Percentiles rank a stretch among this genome's conserved stretches.
Evolutionary conservation across 2,329 filamentous ascomycete genomes (phyloP).

Genomic region (Gaeumannomyces sp.): DNA sequence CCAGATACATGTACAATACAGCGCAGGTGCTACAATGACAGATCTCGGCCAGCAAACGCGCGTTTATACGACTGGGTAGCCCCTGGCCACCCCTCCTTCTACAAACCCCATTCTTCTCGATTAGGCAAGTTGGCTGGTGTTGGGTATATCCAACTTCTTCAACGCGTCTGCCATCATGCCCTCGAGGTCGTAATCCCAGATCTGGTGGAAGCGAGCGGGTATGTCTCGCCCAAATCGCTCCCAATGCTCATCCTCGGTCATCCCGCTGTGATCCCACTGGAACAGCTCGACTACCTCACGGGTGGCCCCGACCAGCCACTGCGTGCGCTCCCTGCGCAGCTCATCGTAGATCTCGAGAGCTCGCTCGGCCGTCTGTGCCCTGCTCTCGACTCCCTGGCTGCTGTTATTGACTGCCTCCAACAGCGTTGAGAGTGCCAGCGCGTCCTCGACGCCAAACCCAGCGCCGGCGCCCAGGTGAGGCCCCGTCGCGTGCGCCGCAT

Average conservation of each 20-base stretch:
- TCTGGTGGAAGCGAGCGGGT: slow-evolving; percentile 25
- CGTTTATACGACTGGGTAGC: too few species aligned
- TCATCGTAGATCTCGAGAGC: slow-evolving; percentile 33
- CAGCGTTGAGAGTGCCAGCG: slow-evolving; percentile 34
- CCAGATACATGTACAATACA: too few species aligned
- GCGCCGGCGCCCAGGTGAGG: slow-evolving; percentile 52
- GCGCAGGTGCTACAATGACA: too few species aligned
- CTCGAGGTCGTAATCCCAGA: slow-evolving; percentile 32
- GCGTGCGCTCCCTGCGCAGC: slow-evolving; percentile 32
- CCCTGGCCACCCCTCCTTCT: too few species aligned
- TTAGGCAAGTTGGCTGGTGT: too few species aligned
- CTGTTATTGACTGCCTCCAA: slow-evolving; percentile 17
- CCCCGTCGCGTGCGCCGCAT: slow-evolving; percentile 49
- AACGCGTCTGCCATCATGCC: slow-evolving; percentile 24
- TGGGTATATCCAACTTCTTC: not conserved
- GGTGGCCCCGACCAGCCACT: slow-evolving; percentile 36
- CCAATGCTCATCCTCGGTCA: slow-evolving; percentile 9
- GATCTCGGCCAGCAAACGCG: too few species aligned
- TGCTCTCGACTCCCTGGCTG: not conserved
- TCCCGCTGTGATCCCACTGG: slow-evolving; percentile 27
- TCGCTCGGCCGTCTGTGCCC: slow-evolving; percentile 12
- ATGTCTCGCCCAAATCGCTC: slow-evolving; percentile 29
- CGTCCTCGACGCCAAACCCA: slow-evolving; percentile 50
- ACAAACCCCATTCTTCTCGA: too few species aligned
- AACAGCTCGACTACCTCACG: slow-evolving; percentile 32